phyloP scores from a whole-genome alignment of 768 basidiomycete species.

The Pholiota microspora region DNA sequence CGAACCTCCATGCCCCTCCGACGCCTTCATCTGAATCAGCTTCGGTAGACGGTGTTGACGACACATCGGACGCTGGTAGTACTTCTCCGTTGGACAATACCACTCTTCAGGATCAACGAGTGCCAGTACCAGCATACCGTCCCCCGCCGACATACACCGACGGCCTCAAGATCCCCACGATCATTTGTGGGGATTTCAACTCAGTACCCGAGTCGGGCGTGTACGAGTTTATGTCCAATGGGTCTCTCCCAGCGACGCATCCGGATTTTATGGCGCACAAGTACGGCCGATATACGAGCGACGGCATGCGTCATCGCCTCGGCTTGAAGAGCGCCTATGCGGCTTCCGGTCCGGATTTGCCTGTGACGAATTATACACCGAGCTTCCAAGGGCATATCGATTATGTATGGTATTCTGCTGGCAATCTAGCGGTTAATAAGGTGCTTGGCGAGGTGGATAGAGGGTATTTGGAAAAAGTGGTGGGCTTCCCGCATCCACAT shows the following conservation, averaged over 20 bases:
- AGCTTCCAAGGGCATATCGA: slow-evolving; percentile 86
- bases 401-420: slow-evolving; percentile 88
- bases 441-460: slow-evolving; percentile 89
- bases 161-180: slow-evolving; percentile 84
- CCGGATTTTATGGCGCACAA: slow-evolving; percentile 89
- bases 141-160: slow-evolving; percentile 74
- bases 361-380: slow-evolving; percentile 89
- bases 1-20: slow-evolving; percentile 18
- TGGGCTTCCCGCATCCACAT: slow-evolving; percentile 95
- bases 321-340: slow-evolving; percentile 86
- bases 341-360: slow-evolving; percentile 40
- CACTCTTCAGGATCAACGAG: slow-evolving; percentile 7
- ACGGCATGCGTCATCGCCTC: slow-evolving; percentile 79
- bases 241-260: slow-evolving; percentile 69
- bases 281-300: slow-evolving; percentile 91
- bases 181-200: slow-evolving; percentile 97
- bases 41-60: slow-evolving; percentile 19
- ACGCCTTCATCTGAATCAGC: slow-evolving; percentile 26
- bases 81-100: slow-evolving; percentile 10
- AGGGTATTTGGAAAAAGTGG: slow-evolving; percentile 81
- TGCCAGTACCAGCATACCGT: slow-evolving; percentile 31
- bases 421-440: slow-evolving; percentile 71
- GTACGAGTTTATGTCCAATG: slow-evolving; percentile 84
- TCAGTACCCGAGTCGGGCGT: slow-evolving; percentile 84
- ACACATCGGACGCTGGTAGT: slow-evolving; percentile 17